These are phyloP conservation scores for Castanea mollissima DNA, from an alignment of 306 rosid species.

Conservation along the genomic window DNA sequence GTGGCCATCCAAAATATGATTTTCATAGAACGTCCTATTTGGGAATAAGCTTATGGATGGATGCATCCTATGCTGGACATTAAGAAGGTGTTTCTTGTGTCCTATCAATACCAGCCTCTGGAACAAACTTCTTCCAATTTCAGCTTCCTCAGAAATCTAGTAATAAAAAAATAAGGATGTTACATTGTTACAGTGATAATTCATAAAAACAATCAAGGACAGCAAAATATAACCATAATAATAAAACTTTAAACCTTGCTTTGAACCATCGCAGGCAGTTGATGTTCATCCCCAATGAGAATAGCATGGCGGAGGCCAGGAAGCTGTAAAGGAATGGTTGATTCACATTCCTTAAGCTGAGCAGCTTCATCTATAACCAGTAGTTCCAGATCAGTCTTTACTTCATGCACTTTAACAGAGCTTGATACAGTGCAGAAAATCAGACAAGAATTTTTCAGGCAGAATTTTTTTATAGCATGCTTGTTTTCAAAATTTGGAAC, in stretches of 20 bases:
- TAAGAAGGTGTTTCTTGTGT: constrained; percentile 34
- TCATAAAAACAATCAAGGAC: not conserved
- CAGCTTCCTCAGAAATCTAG: constrained; percentile 19
- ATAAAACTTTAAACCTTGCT: constrained; percentile 29
- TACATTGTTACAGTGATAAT: not conserved
- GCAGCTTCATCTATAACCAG: constrained; percentile 45
- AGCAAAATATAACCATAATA: not conserved
- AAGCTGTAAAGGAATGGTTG: constrained; percentile 39
- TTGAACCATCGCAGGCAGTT: constrained; percentile 39
- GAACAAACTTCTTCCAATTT: constrained; percentile 41
- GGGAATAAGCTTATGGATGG: constrained; percentile 42
- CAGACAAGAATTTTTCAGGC: constrained; percentile 41
- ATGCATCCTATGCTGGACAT: constrained; percentile 44
- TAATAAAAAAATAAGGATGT: not conserved
- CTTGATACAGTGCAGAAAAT: constrained; percentile 49
- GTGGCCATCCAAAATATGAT: constrained; percentile 16
- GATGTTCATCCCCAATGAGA: constrained; percentile 43
- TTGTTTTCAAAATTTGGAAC: not conserved
- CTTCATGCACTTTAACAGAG: constrained; percentile 18
- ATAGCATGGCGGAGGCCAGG: constrained; percentile 30
- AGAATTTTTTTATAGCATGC: constrained; percentile 17
- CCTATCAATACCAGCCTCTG: constrained; percentile 33
- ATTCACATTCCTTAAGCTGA: constrained; percentile 44
- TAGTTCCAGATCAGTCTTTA: constrained; percentile 6
- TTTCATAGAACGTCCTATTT: constrained; percentile 25